A percentile compares a stretch with the other conserved stretches of the same genome.
Conservation (phyloP, 768 basidiomycete species). For the Tricholoma sp. region DNA sequence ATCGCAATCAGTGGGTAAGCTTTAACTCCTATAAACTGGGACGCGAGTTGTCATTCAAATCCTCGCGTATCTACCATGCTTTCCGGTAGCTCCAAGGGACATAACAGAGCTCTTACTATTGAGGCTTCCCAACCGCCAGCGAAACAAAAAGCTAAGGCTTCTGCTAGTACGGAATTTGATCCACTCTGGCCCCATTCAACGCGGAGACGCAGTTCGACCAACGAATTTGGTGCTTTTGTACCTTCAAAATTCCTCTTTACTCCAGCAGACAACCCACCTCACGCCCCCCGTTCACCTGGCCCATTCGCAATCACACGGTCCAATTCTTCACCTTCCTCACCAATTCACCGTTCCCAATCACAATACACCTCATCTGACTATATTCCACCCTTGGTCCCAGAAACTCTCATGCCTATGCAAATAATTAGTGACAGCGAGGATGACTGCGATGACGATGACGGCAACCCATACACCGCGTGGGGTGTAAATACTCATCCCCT, state of each 20-base stretch:
- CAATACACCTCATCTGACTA: constrained; percentile 5
- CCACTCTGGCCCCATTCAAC: constrained; percentile 2
- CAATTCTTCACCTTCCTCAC: constrained; percentile 16
- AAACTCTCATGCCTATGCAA: constrained; percentile 13
- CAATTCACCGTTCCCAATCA: constrained; percentile 11
- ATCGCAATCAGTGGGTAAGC: too few species aligned
- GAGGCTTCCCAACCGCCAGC: neutral
- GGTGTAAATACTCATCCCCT: neutral
- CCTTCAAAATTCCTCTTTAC: constrained; percentile 17
- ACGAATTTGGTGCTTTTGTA: constrained; percentile 11
- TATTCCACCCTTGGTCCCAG: neutral
- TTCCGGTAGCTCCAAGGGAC: neutral
- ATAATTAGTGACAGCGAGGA: constrained; percentile 24
- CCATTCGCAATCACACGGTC: constrained; percentile 17
- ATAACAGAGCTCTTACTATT: neutral
- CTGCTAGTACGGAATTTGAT: neutral
- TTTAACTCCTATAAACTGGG: neutral
- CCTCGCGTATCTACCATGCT: neutral
- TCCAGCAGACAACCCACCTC: constrained; percentile 20
- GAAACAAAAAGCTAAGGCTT: neutral
- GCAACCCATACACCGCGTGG: constrained; percentile 17
- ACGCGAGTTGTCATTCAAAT: neutral
- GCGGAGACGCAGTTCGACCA: constrained; percentile 11
- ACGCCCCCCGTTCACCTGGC: constrained; percentile 11
- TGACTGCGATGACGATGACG: constrained; percentile 27